Evolutionary conservation across 345 rosid genomes (phyloP).

Genomic region (Salix udensis): DNA sequence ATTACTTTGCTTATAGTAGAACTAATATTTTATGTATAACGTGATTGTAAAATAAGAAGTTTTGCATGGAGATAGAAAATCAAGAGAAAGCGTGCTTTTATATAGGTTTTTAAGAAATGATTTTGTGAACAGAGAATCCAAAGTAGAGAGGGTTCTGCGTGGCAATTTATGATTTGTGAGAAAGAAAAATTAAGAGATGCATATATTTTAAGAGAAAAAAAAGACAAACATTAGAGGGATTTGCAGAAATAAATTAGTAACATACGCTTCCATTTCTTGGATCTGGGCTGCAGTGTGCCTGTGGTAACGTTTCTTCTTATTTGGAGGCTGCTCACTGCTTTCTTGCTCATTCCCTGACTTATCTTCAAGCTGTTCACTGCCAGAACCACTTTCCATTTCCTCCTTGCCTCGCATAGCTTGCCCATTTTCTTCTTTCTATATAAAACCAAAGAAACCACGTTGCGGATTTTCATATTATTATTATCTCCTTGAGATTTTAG

Average conservation of each 20-base stretch:
- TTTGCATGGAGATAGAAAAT: background rate
- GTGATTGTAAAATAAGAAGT: background rate
- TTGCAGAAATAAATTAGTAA: background rate
- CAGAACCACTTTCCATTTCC: slow-evolving; percentile 78
- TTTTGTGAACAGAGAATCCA: background rate
- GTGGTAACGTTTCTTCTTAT: slow-evolving; percentile 84
- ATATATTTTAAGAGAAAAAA: background rate
- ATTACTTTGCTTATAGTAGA: background rate
- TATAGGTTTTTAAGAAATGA: background rate
- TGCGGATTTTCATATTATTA: background rate
- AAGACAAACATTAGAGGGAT: background rate
- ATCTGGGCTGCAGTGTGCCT: slow-evolving; percentile 91
- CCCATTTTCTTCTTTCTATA: slow-evolving; percentile 68
- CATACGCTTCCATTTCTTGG: slow-evolving; percentile 97
- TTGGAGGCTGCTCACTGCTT: slow-evolving; percentile 40
- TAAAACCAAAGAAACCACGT: background rate
- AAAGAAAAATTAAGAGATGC: background rate
- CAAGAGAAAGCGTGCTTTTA: background rate
- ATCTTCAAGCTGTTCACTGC: slow-evolving; percentile 73
- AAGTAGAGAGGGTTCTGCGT: background rate
- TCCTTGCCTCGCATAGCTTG: slow-evolving; percentile 48
- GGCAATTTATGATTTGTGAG: background rate
- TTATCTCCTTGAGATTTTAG: background rate
- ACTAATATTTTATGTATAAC: background rate
- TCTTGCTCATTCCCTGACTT: slow-evolving; percentile 68